Evolutionary conservation across 805 yeast species (phyloP), one percentile per base, ranked within the genome.

Genomic region (Wickerhamomyces rabaulensis): DNA sequence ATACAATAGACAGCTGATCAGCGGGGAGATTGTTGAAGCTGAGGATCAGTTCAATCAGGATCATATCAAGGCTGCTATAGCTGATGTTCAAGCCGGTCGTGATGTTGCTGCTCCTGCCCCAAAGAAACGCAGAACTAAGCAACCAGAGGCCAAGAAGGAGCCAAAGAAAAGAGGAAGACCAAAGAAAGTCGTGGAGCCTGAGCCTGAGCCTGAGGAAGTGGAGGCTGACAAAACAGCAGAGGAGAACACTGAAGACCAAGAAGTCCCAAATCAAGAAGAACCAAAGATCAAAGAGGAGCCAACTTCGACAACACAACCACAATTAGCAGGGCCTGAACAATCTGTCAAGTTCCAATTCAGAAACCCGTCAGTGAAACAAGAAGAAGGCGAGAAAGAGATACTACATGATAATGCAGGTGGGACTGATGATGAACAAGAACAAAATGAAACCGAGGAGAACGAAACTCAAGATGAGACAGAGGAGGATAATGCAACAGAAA

Each of bases 31-130:
- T 3, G n/a, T 25, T 6, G 52, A 53, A 4, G 50, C 42, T 4
- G 55, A 44, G 6, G 62, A 58, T 40, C 22, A 43, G 6, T 54
- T 58, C 44, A 55, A 58, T 33, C 9, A 47, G 3, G 55, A 53
- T 12, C 40, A 49, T 23, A 52, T 55, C 7, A 39, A 39, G 19
- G 31, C 39, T 9, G 33, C 40, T 5, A 43, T 43, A 12, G 40
- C 40, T 33, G 48, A 47, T 13, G 45, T 41, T 8, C 17, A 42
- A 19, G 40, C 25, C 9, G 20, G 9, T 3, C 25, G 27, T 3
- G 47, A 45, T 19, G 49, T 31, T 23, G 17, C 26, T n/a, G 29
- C 25, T 8, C 39, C 9, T 16, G 19, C 17, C 1, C 39, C 41
- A 17, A 47, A 47, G 31, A 50, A 33, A 15, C 40, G 45, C 23